Evolutionary conservation across 306 rosid species (phyloP), one percentile per base, ranked within the genome.

Genomic region (Quercus cerris): DNA sequence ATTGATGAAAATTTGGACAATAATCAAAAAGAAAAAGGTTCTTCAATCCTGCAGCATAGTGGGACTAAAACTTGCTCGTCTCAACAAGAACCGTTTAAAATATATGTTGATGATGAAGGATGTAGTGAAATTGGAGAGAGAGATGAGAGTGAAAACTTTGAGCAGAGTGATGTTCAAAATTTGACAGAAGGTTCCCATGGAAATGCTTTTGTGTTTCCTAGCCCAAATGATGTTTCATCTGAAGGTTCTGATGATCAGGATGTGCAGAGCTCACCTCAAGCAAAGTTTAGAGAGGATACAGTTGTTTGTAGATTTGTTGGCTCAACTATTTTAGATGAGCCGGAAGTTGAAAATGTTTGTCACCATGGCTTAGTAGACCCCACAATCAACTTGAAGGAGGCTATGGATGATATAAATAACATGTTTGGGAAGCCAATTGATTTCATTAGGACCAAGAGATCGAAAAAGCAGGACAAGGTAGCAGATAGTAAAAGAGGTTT

Each of bases 321-420:
- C 69, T 90, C 97, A 74, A 68, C 99, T 70, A 91, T 95, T 82
- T 86, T 73, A 74, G 88, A 91, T 75, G 96, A 91, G 76, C 97
- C 98, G 22, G 78, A 81, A 86, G 99, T 88, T 85, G 99, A 95
- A 82, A 95, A 95, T 77, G 94, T 83, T 71, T 95, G 99, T 71
- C 99, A 95, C 87, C 97, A 93, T 56, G 99, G 99, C 55, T 89
- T 95, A 73, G 97, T 95, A 67, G 99, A 95, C 17, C 99, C 99
- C 30, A 95, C 98, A 62, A 82, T 95, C 80, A 95, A 95, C 91
- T 71, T 93, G 89, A 93, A 89, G 87, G 97, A 95, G 83, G 99
- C 99, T 44, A 95, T 95, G 98, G 86, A 90, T 59, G 99, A 93
- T 85, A 95, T 95, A 83, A 95, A 93, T 70, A 89, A 84, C 92